Evolutionary conservation across 2,329 filamentous ascomycete species (phyloP).

Genomic region (Penicillium polonicum): DNA sequence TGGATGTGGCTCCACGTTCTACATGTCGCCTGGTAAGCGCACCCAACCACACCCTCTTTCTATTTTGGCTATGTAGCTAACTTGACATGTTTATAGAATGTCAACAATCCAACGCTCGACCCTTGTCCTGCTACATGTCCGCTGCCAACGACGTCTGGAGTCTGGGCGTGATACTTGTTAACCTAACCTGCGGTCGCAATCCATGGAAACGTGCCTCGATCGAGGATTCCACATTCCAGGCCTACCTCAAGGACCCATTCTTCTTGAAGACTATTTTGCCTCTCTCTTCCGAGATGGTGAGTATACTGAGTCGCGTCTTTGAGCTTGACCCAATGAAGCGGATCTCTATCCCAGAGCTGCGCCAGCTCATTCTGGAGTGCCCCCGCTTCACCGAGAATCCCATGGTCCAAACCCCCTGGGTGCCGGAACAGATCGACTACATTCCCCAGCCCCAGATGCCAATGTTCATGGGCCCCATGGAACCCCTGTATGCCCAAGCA

Average conservation of each 20-base stretch:
- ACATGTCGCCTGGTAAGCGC: slow-evolving; percentile 94
- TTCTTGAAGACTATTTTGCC: slow-evolving; percentile 93
- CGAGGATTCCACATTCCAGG: slow-evolving; percentile 92
- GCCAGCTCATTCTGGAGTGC: slow-evolving; percentile 73
- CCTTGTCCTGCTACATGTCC: slow-evolving; percentile 76
- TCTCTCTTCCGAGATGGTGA: slow-evolving; percentile 82
- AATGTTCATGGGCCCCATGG: slow-evolving; percentile 33
- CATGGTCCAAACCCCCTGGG: slow-evolving; percentile 36
- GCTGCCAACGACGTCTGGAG: slow-evolving; percentile 97
- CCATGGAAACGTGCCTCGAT: slow-evolving; percentile 96
- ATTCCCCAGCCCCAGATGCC: slow-evolving; percentile 39
- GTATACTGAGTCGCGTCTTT: slow-evolving; percentile 84
- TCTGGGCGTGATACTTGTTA: slow-evolving; percentile 95
- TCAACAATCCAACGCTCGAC: slow-evolving; percentile 71
- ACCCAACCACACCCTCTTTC: neutral
- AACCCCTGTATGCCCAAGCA: slow-evolving; percentile 35
- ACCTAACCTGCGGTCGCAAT: slow-evolving; percentile 95
- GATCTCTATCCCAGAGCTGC: slow-evolving; percentile 77
- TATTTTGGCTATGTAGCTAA: slow-evolving; percentile 2
- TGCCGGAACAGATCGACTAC: slow-evolving; percentile 38
- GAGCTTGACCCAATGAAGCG: slow-evolving; percentile 78
- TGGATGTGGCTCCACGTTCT: slow-evolving; percentile 96
- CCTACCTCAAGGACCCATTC: slow-evolving; percentile 77
- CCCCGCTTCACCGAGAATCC: slow-evolving; percentile 62
- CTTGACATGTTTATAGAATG: slow-evolving; percentile 67